A percentile compares a stretch with the other conserved stretches of the same genome.
phyloP scores from a whole-genome alignment of 305 asterid species.

The Petunia hybrid region DNA sequence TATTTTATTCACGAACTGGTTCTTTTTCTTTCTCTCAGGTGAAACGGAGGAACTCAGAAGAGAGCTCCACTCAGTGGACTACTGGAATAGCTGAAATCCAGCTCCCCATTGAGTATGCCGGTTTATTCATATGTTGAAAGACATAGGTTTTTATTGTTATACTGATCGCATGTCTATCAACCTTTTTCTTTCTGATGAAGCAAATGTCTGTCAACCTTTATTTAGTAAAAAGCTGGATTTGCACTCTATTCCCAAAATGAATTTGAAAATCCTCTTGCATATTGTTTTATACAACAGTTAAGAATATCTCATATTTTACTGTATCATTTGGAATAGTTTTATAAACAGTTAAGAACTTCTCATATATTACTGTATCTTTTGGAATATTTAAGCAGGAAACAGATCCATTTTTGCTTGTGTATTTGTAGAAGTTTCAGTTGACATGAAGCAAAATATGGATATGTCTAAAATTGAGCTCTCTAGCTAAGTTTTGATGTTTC shows the following conservation, averaged over 20 bases:
- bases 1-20: slow-evolving; percentile 33
- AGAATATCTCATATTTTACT: not conserved
- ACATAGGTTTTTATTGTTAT: slow-evolving; percentile 19
- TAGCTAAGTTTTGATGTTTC: slow-evolving; percentile 1
- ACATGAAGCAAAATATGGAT: not conserved
- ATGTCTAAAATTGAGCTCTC: slow-evolving; percentile 34
- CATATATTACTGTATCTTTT: not conserved
- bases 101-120: slow-evolving; percentile 93
- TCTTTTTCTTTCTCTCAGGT: slow-evolving; percentile 56
- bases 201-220: not conserved
- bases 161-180: not conserved
- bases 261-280: not conserved
- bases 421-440: slow-evolving; percentile 17
- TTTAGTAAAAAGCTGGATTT: not conserved
- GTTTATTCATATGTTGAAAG: slow-evolving; percentile 12
- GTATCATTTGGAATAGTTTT: not conserved
- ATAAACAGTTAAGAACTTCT: not conserved
- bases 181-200: not conserved
- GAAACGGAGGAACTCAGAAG: slow-evolving; percentile 87
- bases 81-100: slow-evolving; percentile 99
- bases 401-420: not conserved
- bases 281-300: not conserved
- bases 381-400: not conserved
- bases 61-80: slow-evolving; percentile 99
- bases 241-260: slow-evolving; percentile 21